Conservation (phyloP, 495 filamentous ascomycete species). For the Neurospora sp. region DNA sequence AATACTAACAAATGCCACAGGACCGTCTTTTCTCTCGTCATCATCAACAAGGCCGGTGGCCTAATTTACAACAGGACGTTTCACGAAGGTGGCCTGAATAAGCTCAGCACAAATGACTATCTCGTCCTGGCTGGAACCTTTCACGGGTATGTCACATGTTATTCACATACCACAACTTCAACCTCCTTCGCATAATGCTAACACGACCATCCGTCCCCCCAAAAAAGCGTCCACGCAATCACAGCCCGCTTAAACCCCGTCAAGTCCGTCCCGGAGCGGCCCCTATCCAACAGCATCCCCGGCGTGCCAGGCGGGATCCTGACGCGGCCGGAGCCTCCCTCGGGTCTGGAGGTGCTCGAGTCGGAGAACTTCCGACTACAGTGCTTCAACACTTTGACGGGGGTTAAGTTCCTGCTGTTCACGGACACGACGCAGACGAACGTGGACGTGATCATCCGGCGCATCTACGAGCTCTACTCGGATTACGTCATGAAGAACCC, state of each 20-base stretch:
- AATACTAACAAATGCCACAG: constrained; percentile 27
- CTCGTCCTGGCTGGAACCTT: constrained; percentile 97
- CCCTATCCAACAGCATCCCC: constrained; percentile 18
- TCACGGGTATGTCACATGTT: constrained; percentile 54
- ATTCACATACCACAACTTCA: not conserved
- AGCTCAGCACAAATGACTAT: constrained; percentile 86
- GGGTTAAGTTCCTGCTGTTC: constrained; percentile 91
- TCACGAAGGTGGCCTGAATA: constrained; percentile 64
- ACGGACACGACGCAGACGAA: constrained; percentile 86
- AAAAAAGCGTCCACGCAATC: constrained; percentile 77
- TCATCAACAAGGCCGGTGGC: constrained; percentile 97
- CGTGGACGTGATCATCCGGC: constrained; percentile 67
- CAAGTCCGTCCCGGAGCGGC: constrained; percentile 23
- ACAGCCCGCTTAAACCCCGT: constrained; percentile 66
- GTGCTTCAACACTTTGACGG: constrained; percentile 89
- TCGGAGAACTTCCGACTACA: constrained; percentile 84
- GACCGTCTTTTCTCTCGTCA: constrained; percentile 86
- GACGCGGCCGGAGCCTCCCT: constrained; percentile 43
- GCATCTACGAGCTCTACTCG: constrained; percentile 87
- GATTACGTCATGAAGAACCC: constrained; percentile 99
- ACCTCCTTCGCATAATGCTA: not conserved
- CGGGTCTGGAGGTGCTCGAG: constrained; percentile 85
- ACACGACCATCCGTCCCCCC: not conserved
- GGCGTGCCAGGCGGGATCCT: constrained; percentile 39
- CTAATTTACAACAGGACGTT: constrained; percentile 93